phyloP scores from a whole-genome alignment of 129 eudicot species.

The Arctium minus region DNA sequence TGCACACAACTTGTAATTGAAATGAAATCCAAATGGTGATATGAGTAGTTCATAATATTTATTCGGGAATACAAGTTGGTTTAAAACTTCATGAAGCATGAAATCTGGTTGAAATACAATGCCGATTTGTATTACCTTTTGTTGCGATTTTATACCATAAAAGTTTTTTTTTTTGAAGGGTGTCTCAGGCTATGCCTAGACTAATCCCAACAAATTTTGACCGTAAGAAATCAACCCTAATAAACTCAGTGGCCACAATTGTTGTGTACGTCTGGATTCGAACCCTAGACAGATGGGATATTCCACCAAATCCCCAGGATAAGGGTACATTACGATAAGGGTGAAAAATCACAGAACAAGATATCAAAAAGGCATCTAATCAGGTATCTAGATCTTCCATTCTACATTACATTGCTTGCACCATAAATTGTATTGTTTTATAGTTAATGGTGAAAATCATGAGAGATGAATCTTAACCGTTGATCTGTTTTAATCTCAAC shows the following conservation, averaged over 20 bases:
- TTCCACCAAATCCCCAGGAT: too few species aligned
- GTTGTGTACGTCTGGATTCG: too few species aligned
- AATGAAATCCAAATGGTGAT: neutral
- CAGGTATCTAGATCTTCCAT: neutral
- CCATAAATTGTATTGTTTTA: neutral
- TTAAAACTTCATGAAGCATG: neutral
- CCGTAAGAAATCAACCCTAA: too few species aligned
- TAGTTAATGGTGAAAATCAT: neutral
- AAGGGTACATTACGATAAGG: too few species aligned
- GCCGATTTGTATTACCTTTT: neutral
- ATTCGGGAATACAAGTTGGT: neutral
- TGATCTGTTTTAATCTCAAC: too few species aligned
- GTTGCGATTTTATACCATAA: too few species aligned
- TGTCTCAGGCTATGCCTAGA: too few species aligned
- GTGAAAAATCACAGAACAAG: neutral
- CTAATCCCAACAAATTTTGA: too few species aligned
- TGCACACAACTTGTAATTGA: neutral
- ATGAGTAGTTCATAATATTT: neutral
- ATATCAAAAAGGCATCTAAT: neutral
- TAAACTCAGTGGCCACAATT: too few species aligned
- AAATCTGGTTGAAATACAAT: neutral
- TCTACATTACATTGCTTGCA: neutral
- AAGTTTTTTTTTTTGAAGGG: too few species aligned
- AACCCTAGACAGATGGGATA: too few species aligned
- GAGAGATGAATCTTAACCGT: too few species aligned